Evolutionary conservation across 768 basidiomycete genomes (phyloP).

Genomic region (Suillus americanus): DNA sequence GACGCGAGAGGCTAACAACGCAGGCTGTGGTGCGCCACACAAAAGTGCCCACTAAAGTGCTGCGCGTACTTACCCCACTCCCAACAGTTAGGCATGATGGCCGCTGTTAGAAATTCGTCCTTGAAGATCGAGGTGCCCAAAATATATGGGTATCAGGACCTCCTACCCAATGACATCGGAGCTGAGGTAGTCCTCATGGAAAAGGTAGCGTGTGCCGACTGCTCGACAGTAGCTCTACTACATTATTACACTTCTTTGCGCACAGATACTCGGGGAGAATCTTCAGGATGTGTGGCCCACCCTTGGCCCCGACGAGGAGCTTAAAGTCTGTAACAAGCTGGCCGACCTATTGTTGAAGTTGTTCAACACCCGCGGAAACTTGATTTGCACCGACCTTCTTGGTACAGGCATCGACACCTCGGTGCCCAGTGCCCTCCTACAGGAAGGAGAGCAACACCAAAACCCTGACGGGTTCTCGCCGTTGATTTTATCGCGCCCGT

Average conservation of each 20-base stretch:
- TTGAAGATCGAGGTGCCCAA: conserved; percentile 26
- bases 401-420: conserved; percentile 25
- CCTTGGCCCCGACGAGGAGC: conserved; percentile 19
- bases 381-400: conserved; percentile 29
- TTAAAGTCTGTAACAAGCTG: conserved; percentile 23
- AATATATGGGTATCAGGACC: conserved; percentile 29
- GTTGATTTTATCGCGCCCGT: conserved; percentile 24
- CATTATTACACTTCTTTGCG: not conserved
- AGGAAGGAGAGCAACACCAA: conserved; percentile 9
- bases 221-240: conserved; percentile 3
- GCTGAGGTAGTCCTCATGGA: conserved; percentile 33
- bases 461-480: conserved; percentile 1
- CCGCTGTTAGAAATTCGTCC: conserved; percentile 17
- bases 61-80: not conserved
- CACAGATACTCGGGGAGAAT: conserved; percentile 26
- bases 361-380: conserved; percentile 27
- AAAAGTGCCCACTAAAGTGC: not conserved
- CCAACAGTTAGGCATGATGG: conserved; percentile 31
- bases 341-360: conserved; percentile 28
- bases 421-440: conserved; percentile 7
- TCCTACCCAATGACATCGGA: conserved; percentile 27
- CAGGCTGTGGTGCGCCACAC: conserved; percentile 27
- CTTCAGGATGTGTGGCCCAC: conserved; percentile 27
- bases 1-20: conserved; percentile 27
- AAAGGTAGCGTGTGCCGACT: conserved; percentile 20